Evolutionary conservation across 2,329 filamentous ascomycete genomes (phyloP), one percentile per base, ranked within the genome.

Genomic region (Trichoderma cornu-damae): DNA sequence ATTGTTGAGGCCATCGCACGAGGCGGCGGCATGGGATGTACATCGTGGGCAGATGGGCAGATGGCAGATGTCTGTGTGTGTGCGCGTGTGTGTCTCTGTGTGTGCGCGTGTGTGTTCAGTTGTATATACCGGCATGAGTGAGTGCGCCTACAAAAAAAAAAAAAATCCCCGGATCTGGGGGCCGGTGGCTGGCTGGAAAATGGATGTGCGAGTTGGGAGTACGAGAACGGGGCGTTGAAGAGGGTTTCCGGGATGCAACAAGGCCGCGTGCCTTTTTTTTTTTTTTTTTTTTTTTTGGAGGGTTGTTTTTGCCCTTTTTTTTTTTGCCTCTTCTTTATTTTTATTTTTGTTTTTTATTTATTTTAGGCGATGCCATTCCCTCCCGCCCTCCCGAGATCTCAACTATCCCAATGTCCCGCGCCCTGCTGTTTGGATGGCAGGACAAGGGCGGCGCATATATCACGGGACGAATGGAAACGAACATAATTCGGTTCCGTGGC

Each of bases 381-480:
- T 8, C 35, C 7, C 16, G 16, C 14, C n/a, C n/a, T 37, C 35
- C 35, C 35, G n/a, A 37, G 14, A 37, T 37, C 35, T 5, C n/a
- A n/a, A n/a, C n/a, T n/a, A n/a, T n/a, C n/a, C n/a, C n/a, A n/a
- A n/a, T n/a, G n/a, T n/a, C n/a, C n/a, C n/a, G n/a, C n/a, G 4
- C 14, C 18, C n/a, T 26, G 14, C 43, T 30, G 14, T 24, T 46
- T 26, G 22, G 40, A 43, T 26, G 40, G 22, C 20, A 26, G n/a
- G 47, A 50, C 20, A 28, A 22, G 4, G 16, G 24, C 34, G 35
- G 48, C 48, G 48, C 37, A 42, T 51, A 51, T 22, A 42, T 24
- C 16, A 51, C 48, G 48, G 42, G 24, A 51, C 48, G 48, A 51
- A 51, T 51, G 4, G 48, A 28, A 50, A n/a, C n/a, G n/a, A 6